These are phyloP conservation scores for Pseudogymnoascus sp. DNA, from an alignment of 2,329 filamentous ascomycete genomes.

Conservation along the genomic window DNA sequence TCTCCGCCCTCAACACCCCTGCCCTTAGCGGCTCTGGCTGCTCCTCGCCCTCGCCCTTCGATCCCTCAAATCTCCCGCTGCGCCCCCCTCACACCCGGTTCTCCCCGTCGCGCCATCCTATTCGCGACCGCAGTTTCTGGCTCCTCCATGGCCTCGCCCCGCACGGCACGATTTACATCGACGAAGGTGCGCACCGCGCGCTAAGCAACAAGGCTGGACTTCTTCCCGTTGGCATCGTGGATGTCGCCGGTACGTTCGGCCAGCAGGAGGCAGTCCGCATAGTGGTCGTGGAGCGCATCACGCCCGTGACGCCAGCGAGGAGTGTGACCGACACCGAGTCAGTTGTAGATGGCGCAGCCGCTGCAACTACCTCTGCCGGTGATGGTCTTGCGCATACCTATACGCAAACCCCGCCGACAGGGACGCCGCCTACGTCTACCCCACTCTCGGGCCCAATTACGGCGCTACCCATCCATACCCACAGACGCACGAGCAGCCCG, in stretches of 20 bases:
- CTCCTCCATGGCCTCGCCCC: constrained; percentile 85
- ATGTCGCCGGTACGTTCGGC: constrained; percentile 78
- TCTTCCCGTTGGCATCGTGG: constrained; percentile 82
- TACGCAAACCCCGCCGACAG: not conserved
- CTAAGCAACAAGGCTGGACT: constrained; percentile 78
- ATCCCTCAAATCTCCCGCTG: constrained; percentile 22
- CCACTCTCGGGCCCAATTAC: constrained; percentile 1
- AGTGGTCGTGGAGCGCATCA: constrained; percentile 61
- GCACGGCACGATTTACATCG: constrained; percentile 87
- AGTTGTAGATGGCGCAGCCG: constrained; percentile 9
- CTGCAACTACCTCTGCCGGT: not conserved
- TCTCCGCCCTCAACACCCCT: constrained; percentile 18
- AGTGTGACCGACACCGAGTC: constrained; percentile 19
- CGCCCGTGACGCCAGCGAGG: constrained; percentile 17
- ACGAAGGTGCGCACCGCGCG: constrained; percentile 77
- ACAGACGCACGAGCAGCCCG: not conserved
- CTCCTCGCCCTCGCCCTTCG: constrained; percentile 18
- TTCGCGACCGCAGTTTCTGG: constrained; percentile 95
- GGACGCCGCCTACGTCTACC: constrained; percentile 17
- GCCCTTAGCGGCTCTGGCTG: not conserved
- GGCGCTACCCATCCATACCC: not conserved
- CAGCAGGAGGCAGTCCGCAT: constrained; percentile 89
- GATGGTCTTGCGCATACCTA: not conserved
- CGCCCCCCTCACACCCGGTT: constrained; percentile 85
- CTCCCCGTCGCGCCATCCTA: constrained; percentile 73